A percentile compares a stretch with the other conserved stretches of the same genome.
These are phyloP conservation scores for Lasiosphaeria ovina DNA, from an alignment of 495 filamentous ascomycete species.

Conservation along the genomic window DNA sequence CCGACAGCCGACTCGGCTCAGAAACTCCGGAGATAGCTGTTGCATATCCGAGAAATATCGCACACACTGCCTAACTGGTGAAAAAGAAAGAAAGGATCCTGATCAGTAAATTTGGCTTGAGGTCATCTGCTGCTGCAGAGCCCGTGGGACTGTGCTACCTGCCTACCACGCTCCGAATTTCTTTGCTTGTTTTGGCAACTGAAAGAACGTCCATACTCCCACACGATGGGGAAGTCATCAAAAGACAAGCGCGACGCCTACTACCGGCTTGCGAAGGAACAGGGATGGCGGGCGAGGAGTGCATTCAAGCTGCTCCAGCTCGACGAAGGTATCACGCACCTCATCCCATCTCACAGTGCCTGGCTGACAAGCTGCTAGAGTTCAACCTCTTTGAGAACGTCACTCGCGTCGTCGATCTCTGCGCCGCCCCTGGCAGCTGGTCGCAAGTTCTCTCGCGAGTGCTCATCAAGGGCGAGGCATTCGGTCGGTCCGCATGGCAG, in stretches of 20 bases:
- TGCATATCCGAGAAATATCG: too few relatives aligned
- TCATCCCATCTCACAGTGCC: neutral
- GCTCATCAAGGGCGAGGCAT: slow-evolving; percentile 86
- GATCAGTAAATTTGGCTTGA: too few relatives aligned
- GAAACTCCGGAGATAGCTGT: neutral
- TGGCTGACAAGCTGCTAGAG: slow-evolving; percentile 42
- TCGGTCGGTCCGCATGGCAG: slow-evolving; percentile 79
- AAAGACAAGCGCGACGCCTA: slow-evolving; percentile 99
- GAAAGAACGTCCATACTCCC: neutral
- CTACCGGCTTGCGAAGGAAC: slow-evolving; percentile 95
- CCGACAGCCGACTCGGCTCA: neutral
- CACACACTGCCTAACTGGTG: too few relatives aligned
- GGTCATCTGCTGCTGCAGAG: too few relatives aligned
- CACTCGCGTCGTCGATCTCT: slow-evolving; percentile 93
- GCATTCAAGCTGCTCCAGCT: slow-evolving; percentile 97
- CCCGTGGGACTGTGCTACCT: too few relatives aligned
- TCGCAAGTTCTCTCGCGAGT: slow-evolving; percentile 92
- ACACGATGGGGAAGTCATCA: slow-evolving; percentile 88
- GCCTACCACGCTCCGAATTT: neutral
- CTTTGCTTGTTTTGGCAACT: neutral
- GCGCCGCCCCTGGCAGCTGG: slow-evolving; percentile 95
- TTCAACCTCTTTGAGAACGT: slow-evolving; percentile 88
- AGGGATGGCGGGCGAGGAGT: slow-evolving; percentile 94
- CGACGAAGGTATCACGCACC: slow-evolving; percentile 60
- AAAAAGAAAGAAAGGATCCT: too few relatives aligned